phyloP scores from a whole-genome alignment of 768 basidiomycete genomes.

The Boletus insuetus region DNA sequence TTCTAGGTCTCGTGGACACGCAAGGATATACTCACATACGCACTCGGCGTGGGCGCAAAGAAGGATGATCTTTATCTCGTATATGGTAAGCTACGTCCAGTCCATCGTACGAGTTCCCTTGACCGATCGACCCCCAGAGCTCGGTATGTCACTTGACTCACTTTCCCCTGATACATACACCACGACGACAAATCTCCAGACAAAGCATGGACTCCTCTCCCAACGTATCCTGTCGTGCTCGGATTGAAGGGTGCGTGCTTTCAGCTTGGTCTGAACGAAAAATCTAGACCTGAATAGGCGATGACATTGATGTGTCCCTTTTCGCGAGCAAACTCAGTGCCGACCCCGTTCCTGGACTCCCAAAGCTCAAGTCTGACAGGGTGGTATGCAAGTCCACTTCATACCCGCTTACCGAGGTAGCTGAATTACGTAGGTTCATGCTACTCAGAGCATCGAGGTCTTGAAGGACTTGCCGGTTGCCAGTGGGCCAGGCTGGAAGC shows the following conservation, averaged over 20 bases:
- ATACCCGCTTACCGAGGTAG: not conserved
- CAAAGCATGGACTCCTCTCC: conserved; percentile 69
- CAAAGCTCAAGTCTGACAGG: conserved; percentile 65
- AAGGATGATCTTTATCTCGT: conserved; percentile 64
- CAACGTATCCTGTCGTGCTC: conserved; percentile 84
- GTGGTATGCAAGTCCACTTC: conserved; percentile 44
- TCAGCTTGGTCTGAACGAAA: not conserved
- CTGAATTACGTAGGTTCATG: conserved; percentile 58
- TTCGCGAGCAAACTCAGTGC: conserved; percentile 51
- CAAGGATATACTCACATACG: conserved; percentile 77
- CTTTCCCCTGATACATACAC: not conserved
- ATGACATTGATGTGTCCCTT: conserved; percentile 62
- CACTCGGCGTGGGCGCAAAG: conserved; percentile 80
- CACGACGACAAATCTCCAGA: conserved; percentile 36
- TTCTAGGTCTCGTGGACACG: conserved; percentile 78
- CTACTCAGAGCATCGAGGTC: conserved; percentile 74
- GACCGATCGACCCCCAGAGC: conserved; percentile 37
- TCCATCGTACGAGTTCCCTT: not conserved
- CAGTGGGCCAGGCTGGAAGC: conserved; percentile 78
- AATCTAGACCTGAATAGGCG: conserved; percentile 33
- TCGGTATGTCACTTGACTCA: conserved; percentile 40
- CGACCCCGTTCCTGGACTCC: conserved; percentile 59
- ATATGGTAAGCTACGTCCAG: conserved; percentile 52
- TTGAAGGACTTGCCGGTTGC: conserved; percentile 73
- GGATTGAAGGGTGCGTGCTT: conserved; percentile 54